Conservation (phyloP, 257 asterid species). For the Rehmannia glutinosa region DNA sequence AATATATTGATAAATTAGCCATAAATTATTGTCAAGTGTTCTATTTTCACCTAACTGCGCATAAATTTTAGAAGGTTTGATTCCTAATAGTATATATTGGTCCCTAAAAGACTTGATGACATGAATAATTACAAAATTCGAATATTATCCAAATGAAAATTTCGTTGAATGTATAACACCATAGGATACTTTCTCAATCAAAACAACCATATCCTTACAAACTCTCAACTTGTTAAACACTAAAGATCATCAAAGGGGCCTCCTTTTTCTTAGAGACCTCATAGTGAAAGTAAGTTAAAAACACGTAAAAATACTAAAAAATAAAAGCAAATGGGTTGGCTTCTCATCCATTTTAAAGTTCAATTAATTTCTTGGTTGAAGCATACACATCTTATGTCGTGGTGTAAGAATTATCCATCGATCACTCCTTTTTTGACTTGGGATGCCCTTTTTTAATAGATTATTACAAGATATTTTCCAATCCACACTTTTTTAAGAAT, state of each 20-base stretch:
- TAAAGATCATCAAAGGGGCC: background rate
- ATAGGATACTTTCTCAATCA: slow-evolving; percentile 16
- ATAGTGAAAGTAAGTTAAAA: slow-evolving; percentile 10
- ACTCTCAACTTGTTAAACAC: background rate
- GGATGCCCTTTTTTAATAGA: background rate
- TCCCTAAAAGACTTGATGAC: no score
- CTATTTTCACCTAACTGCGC: background rate
- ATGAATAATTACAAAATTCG: background rate
- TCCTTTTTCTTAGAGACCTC: slow-evolving; percentile 7
- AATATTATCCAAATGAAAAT: background rate
- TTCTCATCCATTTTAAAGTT: background rate
- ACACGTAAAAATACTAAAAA: background rate
- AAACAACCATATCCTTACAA: slow-evolving; percentile 25
- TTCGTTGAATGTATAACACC: background rate
- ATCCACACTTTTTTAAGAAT: no score
- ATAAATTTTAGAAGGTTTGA: background rate
- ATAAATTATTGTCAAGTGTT: no score
- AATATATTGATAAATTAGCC: no score
- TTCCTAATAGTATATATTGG: no score
- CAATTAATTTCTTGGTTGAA: background rate
- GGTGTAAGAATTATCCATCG: background rate
- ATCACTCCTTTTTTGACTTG: background rate
- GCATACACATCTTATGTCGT: background rate
- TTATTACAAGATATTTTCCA: background rate
- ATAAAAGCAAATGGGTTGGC: slow-evolving; percentile 12